Evolutionary conservation across 768 basidiomycete species (phyloP), one percentile per base, ranked within the genome.

Genomic region (Suillus discolor): DNA sequence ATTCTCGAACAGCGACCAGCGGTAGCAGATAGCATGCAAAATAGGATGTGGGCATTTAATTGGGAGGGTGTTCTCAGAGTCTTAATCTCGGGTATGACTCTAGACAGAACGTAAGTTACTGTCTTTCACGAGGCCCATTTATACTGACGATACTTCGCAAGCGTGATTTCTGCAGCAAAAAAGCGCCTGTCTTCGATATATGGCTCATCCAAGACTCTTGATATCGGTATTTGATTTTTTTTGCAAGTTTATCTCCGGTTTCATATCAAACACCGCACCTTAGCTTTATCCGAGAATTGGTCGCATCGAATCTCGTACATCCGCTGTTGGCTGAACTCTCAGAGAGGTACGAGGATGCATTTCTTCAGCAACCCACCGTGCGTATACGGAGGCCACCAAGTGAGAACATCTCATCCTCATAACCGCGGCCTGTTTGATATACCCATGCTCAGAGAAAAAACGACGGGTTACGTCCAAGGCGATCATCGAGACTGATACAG

Each of bases 61-160:
- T 93, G 91, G 91, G 81, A 85, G 62, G 79, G 80, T 59, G 84
- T 92, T n/a, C 75, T 92, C 23, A 82, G 84, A 38, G 78, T 85
- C 5, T 77, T 87, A 13, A 80, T 80, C 49, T 77, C 82, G 15
- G 78, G 78, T 69, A 83, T 80, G 8, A 64, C 75, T 18, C 66
- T 82, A 36, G 67, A 76, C 57, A 62, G 68, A 44, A 63, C 62
- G 79, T 80, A 65, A 51, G 71, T 72, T 51, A 12, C 23, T 31
- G 4, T 57, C 62, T 66, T 61, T 69, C 55, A 34, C 2, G 2
- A 41, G 57, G 31, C 23, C 47, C 65, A 70, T 73, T 57, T 38
- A 34, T 23, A 18, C 54, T 57, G 55, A 13, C 18, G 34, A 42
- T 57, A 9, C 6, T n/a, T 55, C 15, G 6, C 60, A 72, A 60